Percentiles rank a stretch among this genome's conserved stretches.
phyloP scores from a whole-genome alignment of 1,284 basidiomycete species.

The Malassezia sp. region DNA sequence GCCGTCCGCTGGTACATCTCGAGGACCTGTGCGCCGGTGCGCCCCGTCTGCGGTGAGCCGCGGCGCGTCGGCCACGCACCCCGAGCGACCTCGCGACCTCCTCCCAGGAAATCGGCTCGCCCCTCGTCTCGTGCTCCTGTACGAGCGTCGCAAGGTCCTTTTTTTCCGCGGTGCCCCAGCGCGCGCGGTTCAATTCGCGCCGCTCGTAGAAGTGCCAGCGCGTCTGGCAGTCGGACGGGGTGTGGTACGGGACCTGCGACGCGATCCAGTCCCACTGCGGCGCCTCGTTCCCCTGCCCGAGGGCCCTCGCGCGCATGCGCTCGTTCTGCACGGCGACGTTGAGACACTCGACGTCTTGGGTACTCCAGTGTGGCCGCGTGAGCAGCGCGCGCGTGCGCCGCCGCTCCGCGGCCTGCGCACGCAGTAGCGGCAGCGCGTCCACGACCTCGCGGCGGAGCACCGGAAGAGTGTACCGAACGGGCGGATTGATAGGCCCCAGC shows the following conservation, averaged over 20 bases:
- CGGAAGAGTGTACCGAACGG: constrained; percentile 1
- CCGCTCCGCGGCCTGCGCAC: constrained; percentile 4
- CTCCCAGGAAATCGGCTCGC: constrained; percentile 1
- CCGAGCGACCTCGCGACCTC: background rate
- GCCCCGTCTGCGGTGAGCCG: background rate
- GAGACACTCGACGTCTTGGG: constrained; percentile 12
- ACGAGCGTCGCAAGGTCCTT: background rate
- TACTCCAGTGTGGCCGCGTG: constrained; percentile 15
- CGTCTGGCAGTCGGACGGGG: constrained; percentile 14
- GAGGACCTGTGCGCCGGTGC: constrained; percentile 9
- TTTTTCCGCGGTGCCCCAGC: constrained; percentile 10
- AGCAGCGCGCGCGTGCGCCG: constrained; percentile 4
- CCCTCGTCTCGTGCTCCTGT: background rate
- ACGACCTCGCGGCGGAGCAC: background rate
- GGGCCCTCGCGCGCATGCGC: background rate
- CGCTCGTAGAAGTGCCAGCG: constrained; percentile 10
- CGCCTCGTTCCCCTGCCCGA: background rate
- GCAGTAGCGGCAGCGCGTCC: constrained; percentile 1
- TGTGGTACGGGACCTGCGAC: constrained; percentile 11
- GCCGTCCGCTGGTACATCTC: constrained; percentile 12
- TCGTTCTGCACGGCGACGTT: constrained; percentile 6
- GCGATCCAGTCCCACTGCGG: constrained; percentile 8
- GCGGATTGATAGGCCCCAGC: background rate
- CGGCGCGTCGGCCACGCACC: too few relatives aligned
- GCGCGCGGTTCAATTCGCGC: constrained; percentile 1